These are phyloP conservation scores for Pseudogymnoascus pannorum DNA, from an alignment of 2,329 filamentous ascomycete species.

Conservation along the genomic window DNA sequence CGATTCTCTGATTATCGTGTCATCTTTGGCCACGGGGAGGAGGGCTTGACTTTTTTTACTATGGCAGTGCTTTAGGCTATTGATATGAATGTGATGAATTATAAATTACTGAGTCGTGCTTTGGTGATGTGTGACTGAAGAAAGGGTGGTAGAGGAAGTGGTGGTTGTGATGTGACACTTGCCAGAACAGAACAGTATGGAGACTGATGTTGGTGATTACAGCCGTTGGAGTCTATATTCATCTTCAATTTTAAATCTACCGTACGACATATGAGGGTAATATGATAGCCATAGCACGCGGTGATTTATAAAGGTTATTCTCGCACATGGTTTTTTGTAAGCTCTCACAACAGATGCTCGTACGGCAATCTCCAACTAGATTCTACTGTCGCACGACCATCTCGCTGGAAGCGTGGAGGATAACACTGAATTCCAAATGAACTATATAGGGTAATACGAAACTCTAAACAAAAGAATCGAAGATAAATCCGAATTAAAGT, in stretches of 20 bases:
- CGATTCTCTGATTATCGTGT: background rate
- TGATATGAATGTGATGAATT: constrained; percentile 2
- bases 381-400: background rate
- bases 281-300: background rate
- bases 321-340: background rate
- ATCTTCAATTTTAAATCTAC: background rate
- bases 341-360: background rate
- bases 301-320: background rate
- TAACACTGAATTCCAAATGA: background rate
- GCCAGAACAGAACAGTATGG: background rate
- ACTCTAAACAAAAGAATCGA: background rate
- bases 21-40: background rate
- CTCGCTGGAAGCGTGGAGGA: background rate
- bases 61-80: background rate
- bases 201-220: background rate
- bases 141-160: background rate
- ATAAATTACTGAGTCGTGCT: background rate
- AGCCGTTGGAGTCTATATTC: background rate
- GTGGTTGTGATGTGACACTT: background rate
- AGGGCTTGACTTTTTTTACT: background rate
- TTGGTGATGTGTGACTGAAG: background rate
- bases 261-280: background rate
- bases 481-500: too few relatives aligned
- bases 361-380: background rate
- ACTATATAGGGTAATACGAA: background rate